phyloP scores from a whole-genome alignment of 176 grass and related monocot species.

The Dendrocalamus sinicus region DNA sequence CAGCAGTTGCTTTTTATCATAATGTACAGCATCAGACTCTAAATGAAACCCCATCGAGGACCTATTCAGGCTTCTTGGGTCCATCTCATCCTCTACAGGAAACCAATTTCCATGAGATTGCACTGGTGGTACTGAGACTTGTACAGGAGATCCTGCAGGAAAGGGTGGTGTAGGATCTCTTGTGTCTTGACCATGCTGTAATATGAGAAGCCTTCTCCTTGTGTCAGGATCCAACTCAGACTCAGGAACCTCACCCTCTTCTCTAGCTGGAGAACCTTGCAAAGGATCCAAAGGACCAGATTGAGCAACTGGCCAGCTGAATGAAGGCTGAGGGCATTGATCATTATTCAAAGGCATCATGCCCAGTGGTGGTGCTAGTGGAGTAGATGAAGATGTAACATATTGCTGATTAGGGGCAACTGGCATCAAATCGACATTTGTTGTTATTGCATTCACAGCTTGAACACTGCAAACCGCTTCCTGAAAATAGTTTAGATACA shows the following conservation, averaged over 20 bases:
- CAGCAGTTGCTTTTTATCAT: conserved; percentile 54
- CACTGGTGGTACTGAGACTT: conserved; percentile 60
- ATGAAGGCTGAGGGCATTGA: conserved; percentile 45
- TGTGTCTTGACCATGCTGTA: conserved; percentile 92
- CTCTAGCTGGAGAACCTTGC: conserved; percentile 78
- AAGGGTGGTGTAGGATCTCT: conserved; percentile 59
- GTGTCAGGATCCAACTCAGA: conserved; percentile 92
- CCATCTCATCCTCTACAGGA: conserved; percentile 55
- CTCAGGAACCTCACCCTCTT: conserved; percentile 90
- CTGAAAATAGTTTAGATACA: conserved; percentile 52
- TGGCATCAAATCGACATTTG: conserved; percentile 51
- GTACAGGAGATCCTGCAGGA: conserved; percentile 44
- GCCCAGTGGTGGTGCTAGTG: conserved; percentile 40
- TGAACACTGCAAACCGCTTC: conserved; percentile 65
- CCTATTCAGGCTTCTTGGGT: conserved; percentile 49
- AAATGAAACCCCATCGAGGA: conserved; percentile 48
- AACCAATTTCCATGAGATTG: conserved; percentile 63
- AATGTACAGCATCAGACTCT: conserved; percentile 47
- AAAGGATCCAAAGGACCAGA: conserved; percentile 50
- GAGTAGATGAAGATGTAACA: conserved; percentile 45
- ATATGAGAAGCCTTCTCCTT: conserved; percentile 88
- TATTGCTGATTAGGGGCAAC: conserved; percentile 51
- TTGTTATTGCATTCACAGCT: conserved; percentile 52
- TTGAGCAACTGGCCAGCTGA: conserved; percentile 60
- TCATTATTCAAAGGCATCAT: conserved; percentile 57